Conservation (phyloP, 2,329 filamentous ascomycete species). For the Coleophoma cylindrospora region DNA sequence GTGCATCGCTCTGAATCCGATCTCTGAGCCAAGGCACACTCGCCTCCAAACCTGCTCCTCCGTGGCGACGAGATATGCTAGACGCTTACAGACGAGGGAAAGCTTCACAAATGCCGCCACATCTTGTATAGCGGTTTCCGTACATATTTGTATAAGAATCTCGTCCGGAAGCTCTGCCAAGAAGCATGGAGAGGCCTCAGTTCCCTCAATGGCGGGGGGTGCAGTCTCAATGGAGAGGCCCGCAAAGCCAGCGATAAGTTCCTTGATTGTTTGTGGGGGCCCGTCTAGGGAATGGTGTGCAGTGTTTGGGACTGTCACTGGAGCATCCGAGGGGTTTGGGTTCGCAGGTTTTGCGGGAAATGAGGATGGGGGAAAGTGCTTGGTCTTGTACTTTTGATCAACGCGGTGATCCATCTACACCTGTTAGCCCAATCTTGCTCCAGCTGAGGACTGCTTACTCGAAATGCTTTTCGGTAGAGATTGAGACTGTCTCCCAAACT, state of each 20-base stretch:
- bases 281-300: slow-evolving; percentile 53
- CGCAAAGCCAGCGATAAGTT: slow-evolving; percentile 75
- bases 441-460: slow-evolving; percentile 44
- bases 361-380: slow-evolving; percentile 72
- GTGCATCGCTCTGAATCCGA: slow-evolving; percentile 80
- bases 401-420: slow-evolving; percentile 74
- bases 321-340: slow-evolving; percentile 38
- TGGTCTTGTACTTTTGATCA: slow-evolving; percentile 82
- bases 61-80: slow-evolving; percentile 78
- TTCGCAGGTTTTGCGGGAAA: slow-evolving; percentile 37
- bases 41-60: slow-evolving; percentile 86
- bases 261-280: slow-evolving; percentile 48
- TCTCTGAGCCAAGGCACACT: slow-evolving; percentile 63
- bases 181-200: slow-evolving; percentile 71
- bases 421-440: not conserved
- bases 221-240: slow-evolving; percentile 61
- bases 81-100: slow-evolving; percentile 76
- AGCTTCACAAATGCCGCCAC: slow-evolving; percentile 72
- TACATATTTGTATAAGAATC: slow-evolving; percentile 74
- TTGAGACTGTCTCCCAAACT: slow-evolving; percentile 83
- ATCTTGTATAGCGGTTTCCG: slow-evolving; percentile 67
- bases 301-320: slow-evolving; percentile 45
- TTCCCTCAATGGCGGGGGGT: slow-evolving; percentile 66
- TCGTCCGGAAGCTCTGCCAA: slow-evolving; percentile 77
- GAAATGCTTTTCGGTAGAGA: slow-evolving; percentile 86